Conservation (phyloP, 805 yeast genomes). For the Spencermartinsiella europaea region DNA sequence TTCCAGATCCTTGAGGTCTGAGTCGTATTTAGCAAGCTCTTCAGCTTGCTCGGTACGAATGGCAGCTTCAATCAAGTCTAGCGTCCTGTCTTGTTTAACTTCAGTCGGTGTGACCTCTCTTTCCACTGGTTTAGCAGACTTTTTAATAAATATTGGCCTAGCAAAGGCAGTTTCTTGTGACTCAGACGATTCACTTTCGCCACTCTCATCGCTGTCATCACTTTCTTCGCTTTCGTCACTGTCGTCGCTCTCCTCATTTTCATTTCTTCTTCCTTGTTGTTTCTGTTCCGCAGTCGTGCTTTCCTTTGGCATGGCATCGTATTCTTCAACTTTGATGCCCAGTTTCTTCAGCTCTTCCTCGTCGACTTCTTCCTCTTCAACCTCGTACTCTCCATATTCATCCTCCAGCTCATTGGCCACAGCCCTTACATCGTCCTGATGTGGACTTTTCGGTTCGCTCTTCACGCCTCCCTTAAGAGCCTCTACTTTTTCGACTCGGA, state of each 20-base stretch:
- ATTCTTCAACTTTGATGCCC: neutral
- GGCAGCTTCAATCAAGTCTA: slow-evolving; percentile 27
- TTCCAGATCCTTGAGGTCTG: slow-evolving; percentile 20
- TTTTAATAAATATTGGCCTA: slow-evolving; percentile 30
- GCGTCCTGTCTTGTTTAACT: slow-evolving; percentile 15
- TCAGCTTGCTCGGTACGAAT: slow-evolving; percentile 25
- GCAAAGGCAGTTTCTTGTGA: slow-evolving; percentile 11
- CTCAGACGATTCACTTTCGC: slow-evolving; percentile 13
- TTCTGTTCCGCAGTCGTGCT: too few species aligned
- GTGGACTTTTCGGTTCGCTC: neutral
- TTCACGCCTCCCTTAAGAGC: slow-evolving; percentile 21
- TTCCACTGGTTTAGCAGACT: slow-evolving; percentile 18
- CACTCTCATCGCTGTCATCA: neutral
- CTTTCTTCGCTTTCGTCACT: slow-evolving; percentile 2
- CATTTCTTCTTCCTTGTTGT: too few species aligned
- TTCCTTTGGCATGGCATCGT: too few species aligned
- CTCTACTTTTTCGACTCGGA: slow-evolving; percentile 18
- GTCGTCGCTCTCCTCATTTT: slow-evolving; percentile 13
- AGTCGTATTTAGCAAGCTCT: slow-evolving; percentile 19
- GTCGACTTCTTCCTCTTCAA: neutral
- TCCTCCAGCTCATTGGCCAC: neutral
- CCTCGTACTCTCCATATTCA: neutral
- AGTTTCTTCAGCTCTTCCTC: neutral
- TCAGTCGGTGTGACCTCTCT: slow-evolving; percentile 8
- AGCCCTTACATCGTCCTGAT: slow-evolving; percentile 2